These are phyloP conservation scores for Lenwebbia sp. DNA, from an alignment of 345 rosid species.

Conservation along the genomic window DNA sequence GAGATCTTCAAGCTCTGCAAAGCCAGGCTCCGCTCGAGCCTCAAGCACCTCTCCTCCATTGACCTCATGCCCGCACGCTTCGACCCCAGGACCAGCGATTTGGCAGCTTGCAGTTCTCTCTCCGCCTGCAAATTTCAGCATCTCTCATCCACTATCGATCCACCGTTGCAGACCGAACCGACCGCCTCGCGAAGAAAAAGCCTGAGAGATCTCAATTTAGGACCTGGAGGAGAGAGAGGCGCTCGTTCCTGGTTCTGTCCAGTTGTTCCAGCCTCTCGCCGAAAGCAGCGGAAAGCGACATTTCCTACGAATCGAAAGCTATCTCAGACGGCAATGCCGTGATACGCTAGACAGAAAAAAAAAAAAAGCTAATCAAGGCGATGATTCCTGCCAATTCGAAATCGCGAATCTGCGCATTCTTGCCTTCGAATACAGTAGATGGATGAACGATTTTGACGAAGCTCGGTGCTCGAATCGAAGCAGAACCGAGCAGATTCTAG, in stretches of 20 bases:
- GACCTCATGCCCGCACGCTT: constrained; percentile 30
- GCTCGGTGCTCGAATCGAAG: not conserved
- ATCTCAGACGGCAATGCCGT: not conserved
- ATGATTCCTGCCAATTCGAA: not conserved
- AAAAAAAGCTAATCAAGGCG: not conserved
- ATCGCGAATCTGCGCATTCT: not conserved
- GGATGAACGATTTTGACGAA: no score
- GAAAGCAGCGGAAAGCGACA: constrained; percentile 67
- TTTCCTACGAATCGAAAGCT: not conserved
- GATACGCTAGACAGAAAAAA: not conserved
- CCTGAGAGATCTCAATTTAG: not conserved
- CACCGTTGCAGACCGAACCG: not conserved
- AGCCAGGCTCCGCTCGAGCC: constrained; percentile 42
- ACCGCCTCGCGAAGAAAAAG: not conserved
- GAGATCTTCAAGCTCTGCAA: constrained; percentile 45
- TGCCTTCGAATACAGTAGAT: not conserved
- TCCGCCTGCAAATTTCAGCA: constrained; percentile 28
- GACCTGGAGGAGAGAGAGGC: constrained; percentile 61
- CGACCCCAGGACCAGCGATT: constrained; percentile 28
- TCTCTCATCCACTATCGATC: not conserved
- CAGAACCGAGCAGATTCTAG: not conserved
- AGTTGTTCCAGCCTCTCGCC: constrained; percentile 54
- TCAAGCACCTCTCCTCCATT: constrained; percentile 45
- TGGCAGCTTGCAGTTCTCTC: constrained; percentile 47
- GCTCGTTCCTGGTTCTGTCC: constrained; percentile 55